Evolutionary conservation across 1,284 basidiomycete species (phyloP).

Genomic region (Paramarasmius palmivorus): DNA sequence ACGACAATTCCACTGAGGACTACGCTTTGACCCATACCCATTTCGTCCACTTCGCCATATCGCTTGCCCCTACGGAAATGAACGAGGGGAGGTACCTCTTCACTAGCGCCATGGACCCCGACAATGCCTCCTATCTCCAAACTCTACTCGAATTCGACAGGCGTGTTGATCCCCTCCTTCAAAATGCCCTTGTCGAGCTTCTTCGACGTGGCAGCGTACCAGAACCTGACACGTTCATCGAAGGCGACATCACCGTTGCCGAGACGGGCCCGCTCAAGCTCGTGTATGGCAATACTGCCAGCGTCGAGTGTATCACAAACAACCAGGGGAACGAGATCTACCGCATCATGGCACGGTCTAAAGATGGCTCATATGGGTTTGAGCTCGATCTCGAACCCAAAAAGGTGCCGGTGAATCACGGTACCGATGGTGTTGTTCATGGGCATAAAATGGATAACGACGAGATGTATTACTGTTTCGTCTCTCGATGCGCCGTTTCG

Average conservation of each 20-base stretch:
- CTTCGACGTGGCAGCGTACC: not conserved
- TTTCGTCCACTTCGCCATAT: conserved; percentile 4
- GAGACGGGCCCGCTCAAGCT: not conserved
- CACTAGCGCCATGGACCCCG: conserved; percentile 4
- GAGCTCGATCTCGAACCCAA: not conserved
- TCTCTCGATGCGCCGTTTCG: conserved; percentile 1
- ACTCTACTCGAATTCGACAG: not conserved
- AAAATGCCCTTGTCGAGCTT: not conserved
- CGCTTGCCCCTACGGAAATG: not conserved
- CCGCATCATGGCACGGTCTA: not conserved
- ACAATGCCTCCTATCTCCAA: not conserved
- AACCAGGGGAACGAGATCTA: not conserved
- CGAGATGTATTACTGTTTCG: conserved; percentile 5
- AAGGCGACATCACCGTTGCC: not conserved
- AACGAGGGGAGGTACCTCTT: not conserved
- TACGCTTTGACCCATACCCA: not conserved
- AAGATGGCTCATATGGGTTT: conserved; percentile 5
- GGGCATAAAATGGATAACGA: not conserved
- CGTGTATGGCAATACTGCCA: not conserved
- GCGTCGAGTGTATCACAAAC: not conserved
- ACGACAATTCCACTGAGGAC: not conserved
- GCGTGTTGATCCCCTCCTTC: conserved; percentile 1
- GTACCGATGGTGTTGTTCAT: not conserved
- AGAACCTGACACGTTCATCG: not conserved
- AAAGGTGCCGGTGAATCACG: conserved; percentile 2